Conservation (phyloP, 1,139 yeast species). For the Pichiaceae sp. region DNA sequence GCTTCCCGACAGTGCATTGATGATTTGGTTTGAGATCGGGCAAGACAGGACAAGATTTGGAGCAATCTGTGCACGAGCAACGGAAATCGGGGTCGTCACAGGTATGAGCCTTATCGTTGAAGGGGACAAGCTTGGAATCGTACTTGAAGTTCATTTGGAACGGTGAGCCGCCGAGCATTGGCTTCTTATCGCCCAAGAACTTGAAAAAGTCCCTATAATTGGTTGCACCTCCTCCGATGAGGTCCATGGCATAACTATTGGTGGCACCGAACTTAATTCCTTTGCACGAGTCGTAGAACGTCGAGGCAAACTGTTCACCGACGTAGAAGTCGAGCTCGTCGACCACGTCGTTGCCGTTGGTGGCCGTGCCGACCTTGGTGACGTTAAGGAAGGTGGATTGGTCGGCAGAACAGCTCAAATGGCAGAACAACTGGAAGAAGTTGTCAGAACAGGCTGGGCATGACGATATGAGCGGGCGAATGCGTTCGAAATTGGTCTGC, state of each 20-base stretch:
- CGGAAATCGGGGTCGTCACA: conserved; percentile 57
- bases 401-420: conserved; percentile 83
- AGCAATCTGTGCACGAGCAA: conserved; percentile 92
- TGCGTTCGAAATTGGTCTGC: conserved; percentile 54
- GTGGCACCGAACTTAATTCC: conserved; percentile 89
- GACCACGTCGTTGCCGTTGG: conserved; percentile 51
- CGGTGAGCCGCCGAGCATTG: conserved; percentile 89
- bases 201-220: conserved; percentile 66
- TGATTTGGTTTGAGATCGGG: conserved; percentile 31
- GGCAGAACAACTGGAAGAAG: conserved; percentile 78
- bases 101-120: conserved; percentile 30
- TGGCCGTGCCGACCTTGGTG: conserved; percentile 44
- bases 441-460: conserved; percentile 93
- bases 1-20: conserved; percentile 46
- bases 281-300: conserved; percentile 76
- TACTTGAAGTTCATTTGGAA: conserved; percentile 80
- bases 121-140: conserved; percentile 21
- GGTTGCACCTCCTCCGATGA: conserved; percentile 92
- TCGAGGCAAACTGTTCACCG: conserved; percentile 43
- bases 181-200: conserved; percentile 91
- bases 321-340: conserved; percentile 63
- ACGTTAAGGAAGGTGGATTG: conserved; percentile 72
- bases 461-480: conserved; percentile 73
- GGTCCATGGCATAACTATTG: conserved; percentile 93
- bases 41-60: conserved; percentile 65